Evolutionary conservation across 2,329 filamentous ascomycete genomes (phyloP), one percentile per base, ranked within the genome.

Genomic region (Tolypocladium capitatum): DNA sequence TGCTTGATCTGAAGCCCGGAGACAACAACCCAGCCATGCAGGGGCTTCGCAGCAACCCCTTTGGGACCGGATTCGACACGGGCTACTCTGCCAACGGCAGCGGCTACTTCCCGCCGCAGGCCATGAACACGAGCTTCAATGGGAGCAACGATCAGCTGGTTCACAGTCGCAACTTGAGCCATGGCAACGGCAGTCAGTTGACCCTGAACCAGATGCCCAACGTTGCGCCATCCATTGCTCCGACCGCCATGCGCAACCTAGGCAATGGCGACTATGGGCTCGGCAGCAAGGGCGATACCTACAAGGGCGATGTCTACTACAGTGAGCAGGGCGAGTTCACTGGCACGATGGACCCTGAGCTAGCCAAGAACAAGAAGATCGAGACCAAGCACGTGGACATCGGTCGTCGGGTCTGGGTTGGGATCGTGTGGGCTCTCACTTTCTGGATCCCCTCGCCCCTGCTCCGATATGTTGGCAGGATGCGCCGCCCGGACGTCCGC

Each of bases 401-500:
- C 3, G 71, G 74, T 42, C 81, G 92, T 53, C 83, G 86, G 36
- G 59, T 80, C 2, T 98, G 92, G 92, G 81, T 94, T 24, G 76
- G 67, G 2, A 65, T 92, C 36, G 86, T 92, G 3, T 97, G 90
- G 89, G 76, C 78, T 1, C 55, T 94, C 44, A 98, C 92, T 0
- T 97, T 88, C 63, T 97, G 86, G 85, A 92, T 96, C 55, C 92
- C 92, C 0, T 97, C 91, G 0, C 85, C 87, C 43, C 55, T 86
- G 2, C 79, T 98, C 16, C 77, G 78, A n/a, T 83, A 75, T 50
- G 60, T 97, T 49, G 92, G 92, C 31, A 86, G 91, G 21, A 98
- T 98, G 92, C 94, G 94, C 68, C 83, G 92, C 48, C 92, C 90
- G 2, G 92, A 98, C 67, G 88, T 98, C 9, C 86, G 92, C 27